These are phyloP conservation scores for Boletus rubroflammeus DNA, from an alignment of 768 basidiomycete species.

Conservation along the genomic window DNA sequence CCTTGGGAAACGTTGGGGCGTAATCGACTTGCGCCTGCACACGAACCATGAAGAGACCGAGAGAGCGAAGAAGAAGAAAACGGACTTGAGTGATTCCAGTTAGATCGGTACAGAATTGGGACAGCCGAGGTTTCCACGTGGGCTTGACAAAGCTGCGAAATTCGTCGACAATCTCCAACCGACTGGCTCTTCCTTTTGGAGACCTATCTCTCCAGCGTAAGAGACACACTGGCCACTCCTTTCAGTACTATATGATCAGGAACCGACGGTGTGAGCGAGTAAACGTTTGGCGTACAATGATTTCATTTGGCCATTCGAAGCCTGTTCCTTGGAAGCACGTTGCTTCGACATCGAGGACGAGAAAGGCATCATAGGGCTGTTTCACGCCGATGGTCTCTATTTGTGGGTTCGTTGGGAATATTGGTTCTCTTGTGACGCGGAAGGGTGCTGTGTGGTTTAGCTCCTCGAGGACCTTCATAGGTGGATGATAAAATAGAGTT, in stretches of 20 bases:
- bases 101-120: conserved; percentile 78
- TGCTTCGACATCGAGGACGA: conserved; percentile 88
- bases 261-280: conserved; percentile 1
- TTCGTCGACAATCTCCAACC: conserved; percentile 69
- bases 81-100: conserved; percentile 93
- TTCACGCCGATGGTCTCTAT: conserved; percentile 22
- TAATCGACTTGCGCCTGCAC: conserved; percentile 74
- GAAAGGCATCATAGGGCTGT: conserved; percentile 69
- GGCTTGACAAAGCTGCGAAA: conserved; percentile 89
- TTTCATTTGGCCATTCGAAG: conserved; percentile 90
- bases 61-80: conserved; percentile 14
- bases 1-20: conserved; percentile 72
- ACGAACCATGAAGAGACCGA: conserved; percentile 3
- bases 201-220: conserved; percentile 75
- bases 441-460: neutral
- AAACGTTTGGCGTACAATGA: conserved; percentile 63
- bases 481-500: conserved; percentile 9
- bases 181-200: conserved; percentile 45
- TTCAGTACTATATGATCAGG: conserved; percentile 10
- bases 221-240: conserved; percentile 95
- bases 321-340: conserved; percentile 66
- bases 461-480: conserved; percentile 5
- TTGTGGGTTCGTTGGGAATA: conserved; percentile 1
- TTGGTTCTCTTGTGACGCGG: conserved; percentile 1
- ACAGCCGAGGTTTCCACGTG: conserved; percentile 78